Evolutionary conservation across 495 filamentous ascomycete species (phyloP).

Genomic region (Zalerion maritima): DNA sequence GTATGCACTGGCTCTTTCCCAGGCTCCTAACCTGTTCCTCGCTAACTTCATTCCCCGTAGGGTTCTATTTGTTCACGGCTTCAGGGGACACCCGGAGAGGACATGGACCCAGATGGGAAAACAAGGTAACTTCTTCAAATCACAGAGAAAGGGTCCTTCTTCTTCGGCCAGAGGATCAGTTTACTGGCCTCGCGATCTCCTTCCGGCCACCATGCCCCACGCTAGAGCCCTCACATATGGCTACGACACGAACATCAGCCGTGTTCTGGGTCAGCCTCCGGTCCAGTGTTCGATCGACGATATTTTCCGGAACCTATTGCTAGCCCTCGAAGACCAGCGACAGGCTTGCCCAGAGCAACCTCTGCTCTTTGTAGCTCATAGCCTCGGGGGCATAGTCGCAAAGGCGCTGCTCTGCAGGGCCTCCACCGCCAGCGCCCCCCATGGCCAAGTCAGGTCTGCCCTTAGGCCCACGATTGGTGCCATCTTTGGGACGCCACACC

Average conservation of each 20-base stretch:
- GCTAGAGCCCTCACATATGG: slow-evolving; percentile 18
- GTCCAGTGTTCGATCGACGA: slow-evolving; percentile 21
- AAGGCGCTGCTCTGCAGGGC: slow-evolving; percentile 25
- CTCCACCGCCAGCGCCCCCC: slow-evolving; percentile 3
- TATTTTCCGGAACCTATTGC: slow-evolving; percentile 20
- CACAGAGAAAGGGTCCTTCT: neutral
- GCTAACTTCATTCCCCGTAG: no score
- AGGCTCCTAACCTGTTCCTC: no score
- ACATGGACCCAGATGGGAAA: slow-evolving; percentile 19
- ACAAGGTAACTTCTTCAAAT: no score
- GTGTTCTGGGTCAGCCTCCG: slow-evolving; percentile 9
- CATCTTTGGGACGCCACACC: slow-evolving; percentile 29
- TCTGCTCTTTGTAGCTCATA: slow-evolving; percentile 34
- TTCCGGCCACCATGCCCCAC: slow-evolving; percentile 12
- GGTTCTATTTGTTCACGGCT: slow-evolving; percentile 23
- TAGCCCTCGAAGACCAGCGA: slow-evolving; percentile 18
- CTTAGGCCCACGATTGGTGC: slow-evolving; percentile 22
- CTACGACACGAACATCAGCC: slow-evolving; percentile 20
- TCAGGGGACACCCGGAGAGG: slow-evolving; percentile 19
- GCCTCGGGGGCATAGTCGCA: slow-evolving; percentile 37
- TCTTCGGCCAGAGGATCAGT: slow-evolving; percentile 4
- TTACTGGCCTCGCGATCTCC: slow-evolving; percentile 12
- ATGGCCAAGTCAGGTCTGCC: slow-evolving; percentile 11
- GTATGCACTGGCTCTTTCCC: no score
- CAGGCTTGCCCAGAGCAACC: slow-evolving; percentile 14